Evolutionary conservation across 2,329 filamentous ascomycete genomes (phyloP).

Genomic region (Trichoderma afroharzianum): DNA sequence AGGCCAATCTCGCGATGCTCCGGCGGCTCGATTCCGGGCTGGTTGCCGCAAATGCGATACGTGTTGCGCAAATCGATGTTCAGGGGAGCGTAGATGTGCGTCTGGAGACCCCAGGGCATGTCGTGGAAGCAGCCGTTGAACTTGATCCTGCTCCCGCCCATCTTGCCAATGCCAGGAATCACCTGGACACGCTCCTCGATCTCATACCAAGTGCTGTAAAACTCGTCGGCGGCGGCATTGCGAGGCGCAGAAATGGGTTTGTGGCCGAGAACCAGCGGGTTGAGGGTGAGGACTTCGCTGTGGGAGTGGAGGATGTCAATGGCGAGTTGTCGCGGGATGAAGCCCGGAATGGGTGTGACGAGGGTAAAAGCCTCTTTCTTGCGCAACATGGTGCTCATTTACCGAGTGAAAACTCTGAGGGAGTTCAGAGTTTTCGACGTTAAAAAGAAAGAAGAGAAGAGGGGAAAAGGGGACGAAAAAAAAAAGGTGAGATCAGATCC

Average conservation of each 20-base stretch:
- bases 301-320: slow-evolving; percentile 70
- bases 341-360: slow-evolving; percentile 65
- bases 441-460: not conserved
- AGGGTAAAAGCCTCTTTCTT: slow-evolving; percentile 66
- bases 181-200: slow-evolving; percentile 67
- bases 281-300: slow-evolving; percentile 66
- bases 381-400: slow-evolving; percentile 44
- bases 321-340: slow-evolving; percentile 67
- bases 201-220: slow-evolving; percentile 71
- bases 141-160: slow-evolving; percentile 61
- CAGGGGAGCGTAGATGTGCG: slow-evolving; percentile 67
- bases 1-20: slow-evolving; percentile 60
- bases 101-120: slow-evolving; percentile 68
- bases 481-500: not conserved
- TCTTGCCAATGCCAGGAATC: slow-evolving; percentile 61
- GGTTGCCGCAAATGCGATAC: slow-evolving; percentile 66
- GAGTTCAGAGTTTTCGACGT: not conserved
- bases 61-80: slow-evolving; percentile 64
- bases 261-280: slow-evolving; percentile 63
- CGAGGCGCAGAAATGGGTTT: slow-evolving; percentile 63
- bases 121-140: slow-evolving; percentile 72
- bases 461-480: not conserved
- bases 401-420: not conserved
- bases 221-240: slow-evolving; percentile 65
- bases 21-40: slow-evolving; percentile 60